Evolutionary conservation across 805 yeast genomes (phyloP), one percentile per base, ranked within the genome.

Genomic region (Debaryomyces maramus): DNA sequence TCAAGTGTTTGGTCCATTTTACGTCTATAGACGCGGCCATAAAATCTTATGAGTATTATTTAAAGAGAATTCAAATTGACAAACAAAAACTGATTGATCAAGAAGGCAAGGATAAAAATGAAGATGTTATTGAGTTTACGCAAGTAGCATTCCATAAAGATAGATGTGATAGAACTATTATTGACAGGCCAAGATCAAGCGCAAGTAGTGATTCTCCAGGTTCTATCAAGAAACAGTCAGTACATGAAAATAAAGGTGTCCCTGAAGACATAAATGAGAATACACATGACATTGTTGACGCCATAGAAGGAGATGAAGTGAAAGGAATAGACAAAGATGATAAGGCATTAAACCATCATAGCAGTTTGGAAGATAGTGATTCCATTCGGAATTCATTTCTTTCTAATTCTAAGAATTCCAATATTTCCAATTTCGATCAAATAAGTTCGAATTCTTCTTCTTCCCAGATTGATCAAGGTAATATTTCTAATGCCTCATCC

Each of bases 11-110:
- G 35, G 54, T 65, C 19, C 71, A 74, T 49, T 77, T 68, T 48
- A 66, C 72, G 3, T 65, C 75, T 19, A 72, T 75, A 23, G 72
- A 72, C 34, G 49, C 72, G 7, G 75, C 80, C 11, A 70, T 75
- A 36, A 68, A 67, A 43, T 60, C 70, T 32, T 70, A 65, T 36
- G 73, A 73, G 48, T 65, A 60, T 35, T 50, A 44, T 38, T 41
- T 34, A 17, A 52, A 54, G 31, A 45, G 51, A 28, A 48, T 61
- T 21, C 56, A 57, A 24, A 34, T 36, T 26, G 60, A 58, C 33
- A 52, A 47, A 27, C 50, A 48, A 33, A 38, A 45, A 13, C 41
- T 38, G 29, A 44, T 50, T 6, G 54, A 51, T 19, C 45, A 43
- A 10, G 50, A 43, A 32, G 46, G 40, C 7, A 23, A 11, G 32